Evolutionary conservation across 1,139 yeast species (phyloP), one percentile per base, ranked within the genome.

Genomic region (Yarrowia galli): DNA sequence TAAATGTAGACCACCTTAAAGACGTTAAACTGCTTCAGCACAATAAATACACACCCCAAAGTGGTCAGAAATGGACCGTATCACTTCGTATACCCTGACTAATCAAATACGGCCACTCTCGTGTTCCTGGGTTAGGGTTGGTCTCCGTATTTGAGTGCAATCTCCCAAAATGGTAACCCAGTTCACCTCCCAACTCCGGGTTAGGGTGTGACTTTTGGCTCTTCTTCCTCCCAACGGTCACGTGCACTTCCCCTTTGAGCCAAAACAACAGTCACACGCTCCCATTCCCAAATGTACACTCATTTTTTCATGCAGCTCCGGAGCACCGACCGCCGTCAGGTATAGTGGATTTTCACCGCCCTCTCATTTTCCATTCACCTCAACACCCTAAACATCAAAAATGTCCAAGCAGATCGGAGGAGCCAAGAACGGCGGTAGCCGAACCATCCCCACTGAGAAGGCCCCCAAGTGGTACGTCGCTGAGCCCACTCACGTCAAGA

Each of bases 381-480:
- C 68, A 56, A 67, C 68, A 66, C 69, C 67, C 68, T 36, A 63
- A 69, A 38, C 68, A 68, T 73, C 72, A 58, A 69, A 69, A 71
- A 77, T 77, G 79, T 75, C 79, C 71, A 77, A 77, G 76, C 74
- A 75, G 72, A 74, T 77, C 71, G 79, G 79, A 71, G 79, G 79
- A 74, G 76, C 79, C 71, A 75, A 75, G 75, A 77, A 76, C 77
- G 78, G 78, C 70, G 76, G 76, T 69, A 72, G 73, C 72, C 78
- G 79, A 68, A 71, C 71, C 68, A 69, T 75, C 68, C 71, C 76
- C 56, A 65, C 63, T 40, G 72, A 71, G 71, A 77, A 87, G 89
- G 93, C 93, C 82, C 95, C 93, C 85, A 92, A 92, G 90, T 79
- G 80, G 81, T 92, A 92, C 89, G 92, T 92, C 83, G 88, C 97